Percentiles rank a stretch among this genome's conserved stretches.
Conservation (phyloP, 495 filamentous ascomycete species). For the Hyaloscypha hepaticicola region DNA sequence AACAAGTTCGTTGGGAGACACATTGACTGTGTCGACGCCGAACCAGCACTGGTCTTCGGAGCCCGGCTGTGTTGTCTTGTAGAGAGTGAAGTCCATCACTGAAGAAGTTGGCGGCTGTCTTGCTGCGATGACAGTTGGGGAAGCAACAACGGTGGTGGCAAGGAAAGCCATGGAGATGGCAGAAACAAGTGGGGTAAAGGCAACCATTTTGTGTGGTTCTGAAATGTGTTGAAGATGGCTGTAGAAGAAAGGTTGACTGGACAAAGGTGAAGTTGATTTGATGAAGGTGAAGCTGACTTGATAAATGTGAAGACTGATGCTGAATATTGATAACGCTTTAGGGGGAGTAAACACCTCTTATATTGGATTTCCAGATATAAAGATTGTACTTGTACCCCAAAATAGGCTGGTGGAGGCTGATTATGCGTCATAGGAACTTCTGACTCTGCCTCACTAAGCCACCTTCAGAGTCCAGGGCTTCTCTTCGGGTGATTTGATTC, state of each 20-base stretch:
- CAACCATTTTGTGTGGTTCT: constrained; percentile 3
- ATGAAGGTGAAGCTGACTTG: background rate
- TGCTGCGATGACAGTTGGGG: background rate
- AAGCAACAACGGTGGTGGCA: background rate
- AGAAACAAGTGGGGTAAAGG: background rate
- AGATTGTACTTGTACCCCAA: too few species aligned
- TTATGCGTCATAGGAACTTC: too few species aligned
- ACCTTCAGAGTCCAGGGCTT: too few species aligned
- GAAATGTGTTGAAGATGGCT: background rate
- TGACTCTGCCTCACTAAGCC: too few species aligned
- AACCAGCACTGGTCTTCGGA: constrained; percentile 8
- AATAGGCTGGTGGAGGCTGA: too few species aligned
- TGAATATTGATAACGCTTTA: background rate
- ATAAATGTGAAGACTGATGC: background rate
- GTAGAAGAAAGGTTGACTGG: background rate
- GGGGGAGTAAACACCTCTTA: background rate
- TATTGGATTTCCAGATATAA: too few species aligned
- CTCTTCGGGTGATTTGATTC: too few species aligned
- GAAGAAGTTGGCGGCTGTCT: constrained; percentile 1
- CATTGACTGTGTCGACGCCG: background rate
- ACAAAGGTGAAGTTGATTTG: background rate
- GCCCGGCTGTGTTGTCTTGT: background rate
- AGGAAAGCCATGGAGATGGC: constrained; percentile 3
- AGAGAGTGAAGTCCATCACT: constrained; percentile 1
- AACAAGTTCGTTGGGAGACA: background rate